Evolutionary conservation across 2,329 filamentous ascomycete species (phyloP).

Genomic region (Trichoderma oligosporum): DNA sequence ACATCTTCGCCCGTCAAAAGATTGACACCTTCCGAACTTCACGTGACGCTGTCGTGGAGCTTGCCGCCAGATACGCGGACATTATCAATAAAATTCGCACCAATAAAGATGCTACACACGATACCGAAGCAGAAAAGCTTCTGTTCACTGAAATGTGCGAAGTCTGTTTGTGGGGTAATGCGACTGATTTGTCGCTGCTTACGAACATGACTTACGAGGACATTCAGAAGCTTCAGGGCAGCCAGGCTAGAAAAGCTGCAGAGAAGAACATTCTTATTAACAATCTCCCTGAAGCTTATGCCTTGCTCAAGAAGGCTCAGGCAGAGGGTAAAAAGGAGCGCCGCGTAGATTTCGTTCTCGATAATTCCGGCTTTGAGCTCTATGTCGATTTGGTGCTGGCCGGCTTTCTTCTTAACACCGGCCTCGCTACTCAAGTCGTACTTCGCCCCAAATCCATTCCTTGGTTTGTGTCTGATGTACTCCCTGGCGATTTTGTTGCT

Average conservation of each 20-base stretch:
- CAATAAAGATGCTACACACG: constrained; percentile 49
- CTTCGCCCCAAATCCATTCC: constrained; percentile 93
- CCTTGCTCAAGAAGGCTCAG: constrained; percentile 61
- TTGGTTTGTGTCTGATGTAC: constrained; percentile 96
- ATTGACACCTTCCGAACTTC: constrained; percentile 89
- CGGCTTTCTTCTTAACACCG: constrained; percentile 80
- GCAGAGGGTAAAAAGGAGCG: constrained; percentile 62
- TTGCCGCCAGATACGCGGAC: constrained; percentile 73
- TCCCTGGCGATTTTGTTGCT: constrained; percentile 80
- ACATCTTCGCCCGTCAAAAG: constrained; percentile 87
- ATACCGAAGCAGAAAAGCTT: constrained; percentile 67
- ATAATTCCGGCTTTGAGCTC: constrained; percentile 96
- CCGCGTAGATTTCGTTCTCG: constrained; percentile 88
- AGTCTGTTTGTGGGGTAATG: constrained; percentile 96
- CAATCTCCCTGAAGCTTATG: constrained; percentile 71
- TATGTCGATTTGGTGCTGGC: constrained; percentile 92
- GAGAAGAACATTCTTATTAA: constrained; percentile 93
- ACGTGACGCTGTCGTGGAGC: constrained; percentile 76
- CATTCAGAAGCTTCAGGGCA: constrained; percentile 92
- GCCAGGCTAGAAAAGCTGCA: constrained; percentile 76
- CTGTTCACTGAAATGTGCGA: constrained; percentile 92
- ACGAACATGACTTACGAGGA: constrained; percentile 91
- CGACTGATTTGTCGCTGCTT: constrained; percentile 86
- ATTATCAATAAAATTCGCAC: constrained; percentile 63
- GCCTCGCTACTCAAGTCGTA: constrained; percentile 80